Conservation (phyloP, 768 basidiomycete species). For the Leucocoprinus leucothites region DNA sequence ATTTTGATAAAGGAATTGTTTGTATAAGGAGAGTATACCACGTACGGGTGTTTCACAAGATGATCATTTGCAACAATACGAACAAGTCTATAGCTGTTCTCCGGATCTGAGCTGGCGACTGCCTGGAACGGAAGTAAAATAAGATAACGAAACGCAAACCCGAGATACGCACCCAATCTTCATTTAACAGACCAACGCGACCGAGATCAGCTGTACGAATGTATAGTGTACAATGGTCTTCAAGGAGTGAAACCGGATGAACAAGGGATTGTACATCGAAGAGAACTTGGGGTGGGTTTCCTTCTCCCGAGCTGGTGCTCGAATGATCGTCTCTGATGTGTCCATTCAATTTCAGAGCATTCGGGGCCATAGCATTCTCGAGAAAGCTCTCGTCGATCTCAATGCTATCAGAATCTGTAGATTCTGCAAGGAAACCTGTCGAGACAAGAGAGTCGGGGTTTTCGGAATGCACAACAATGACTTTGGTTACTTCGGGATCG, state of each 20-base stretch:
- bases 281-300: constrained; percentile 11
- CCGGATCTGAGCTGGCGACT: constrained; percentile 37
- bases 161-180: constrained; percentile 65
- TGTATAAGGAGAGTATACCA: neutral
- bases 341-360: constrained; percentile 8
- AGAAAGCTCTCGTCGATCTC: constrained; percentile 78
- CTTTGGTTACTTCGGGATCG: constrained; percentile 42
- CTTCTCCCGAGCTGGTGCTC: neutral
- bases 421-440: constrained; percentile 14
- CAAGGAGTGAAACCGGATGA: constrained; percentile 25
- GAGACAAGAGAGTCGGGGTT: constrained; percentile 16
- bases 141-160: constrained; percentile 11
- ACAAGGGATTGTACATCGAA: constrained; percentile 28
- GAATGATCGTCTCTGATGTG: constrained; percentile 2
- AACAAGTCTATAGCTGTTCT: constrained; percentile 46
- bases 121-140: constrained; percentile 36
- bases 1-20: neutral
- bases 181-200: constrained; percentile 61
- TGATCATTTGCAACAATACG: constrained; percentile 54
- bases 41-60: constrained; percentile 34
- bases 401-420: constrained; percentile 37
- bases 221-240: constrained; percentile 59
- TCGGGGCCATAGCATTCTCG: constrained; percentile 37
- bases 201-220: constrained; percentile 61
- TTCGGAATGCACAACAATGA: constrained; percentile 43